Percentiles rank a stretch among this genome's conserved stretches.
These are phyloP conservation scores for Lycium ferocissimum DNA, from an alignment of 257 asterid species.

Conservation along the genomic window DNA sequence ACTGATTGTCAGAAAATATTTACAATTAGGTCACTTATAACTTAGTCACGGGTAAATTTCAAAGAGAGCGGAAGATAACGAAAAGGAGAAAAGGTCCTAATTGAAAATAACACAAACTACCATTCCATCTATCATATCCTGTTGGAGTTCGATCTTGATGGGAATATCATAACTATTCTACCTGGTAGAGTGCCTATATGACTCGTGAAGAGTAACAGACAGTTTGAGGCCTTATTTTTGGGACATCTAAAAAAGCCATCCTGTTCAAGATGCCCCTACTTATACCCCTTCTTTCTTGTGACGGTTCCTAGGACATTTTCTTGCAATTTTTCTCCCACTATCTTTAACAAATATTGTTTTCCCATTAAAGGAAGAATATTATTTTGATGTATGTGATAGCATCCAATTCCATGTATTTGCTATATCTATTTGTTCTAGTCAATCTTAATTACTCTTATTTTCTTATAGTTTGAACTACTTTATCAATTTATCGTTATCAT, in stretches of 20 bases:
- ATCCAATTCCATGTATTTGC: background rate
- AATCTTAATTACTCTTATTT: too few relatives aligned
- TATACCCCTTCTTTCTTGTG: background rate
- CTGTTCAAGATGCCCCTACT: background rate
- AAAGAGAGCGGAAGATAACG: background rate
- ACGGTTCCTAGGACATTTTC: background rate
- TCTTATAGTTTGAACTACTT: background rate
- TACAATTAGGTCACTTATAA: background rate
- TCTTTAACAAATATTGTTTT: background rate
- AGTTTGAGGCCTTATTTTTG: background rate
- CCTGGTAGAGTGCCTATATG: background rate
- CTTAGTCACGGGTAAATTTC: background rate
- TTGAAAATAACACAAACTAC: conserved; percentile 12
- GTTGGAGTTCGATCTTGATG: background rate
- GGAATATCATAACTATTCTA: conserved; percentile 8
- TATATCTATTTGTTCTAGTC: too few relatives aligned
- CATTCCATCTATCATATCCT: background rate
- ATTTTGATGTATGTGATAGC: background rate
- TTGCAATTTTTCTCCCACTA: background rate
- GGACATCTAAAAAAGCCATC: background rate
- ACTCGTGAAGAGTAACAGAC: background rate
- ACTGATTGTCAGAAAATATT: background rate
- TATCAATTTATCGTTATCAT: background rate
- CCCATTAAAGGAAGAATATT: background rate
- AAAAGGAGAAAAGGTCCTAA: background rate